These are phyloP conservation scores for Hypoxylon sp. DNA, from an alignment of 2,329 filamentous ascomycete species.

Conservation along the genomic window DNA sequence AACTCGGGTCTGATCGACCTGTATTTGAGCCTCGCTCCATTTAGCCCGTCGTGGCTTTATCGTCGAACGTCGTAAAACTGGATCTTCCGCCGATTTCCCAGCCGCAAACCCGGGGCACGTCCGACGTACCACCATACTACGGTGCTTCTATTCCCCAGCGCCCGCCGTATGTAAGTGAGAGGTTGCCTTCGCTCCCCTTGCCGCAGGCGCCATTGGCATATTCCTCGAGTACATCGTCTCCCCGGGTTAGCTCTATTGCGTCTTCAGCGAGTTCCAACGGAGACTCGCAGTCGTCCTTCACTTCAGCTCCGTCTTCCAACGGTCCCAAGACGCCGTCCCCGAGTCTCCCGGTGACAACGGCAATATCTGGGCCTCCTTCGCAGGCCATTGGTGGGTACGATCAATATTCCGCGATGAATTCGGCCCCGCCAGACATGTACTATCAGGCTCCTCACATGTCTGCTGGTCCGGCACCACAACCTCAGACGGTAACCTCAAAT, in stretches of 20 bases:
- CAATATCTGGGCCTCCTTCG: conserved; percentile 57
- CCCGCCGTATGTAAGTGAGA: conserved; percentile 77
- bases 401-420: conserved; percentile 79
- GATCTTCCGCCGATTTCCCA: conserved; percentile 90
- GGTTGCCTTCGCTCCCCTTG: conserved; percentile 77
- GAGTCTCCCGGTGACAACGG: conserved; percentile 67
- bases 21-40: conserved; percentile 32
- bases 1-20: conserved; percentile 39
- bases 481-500: conserved; percentile 81
- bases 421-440: conserved; percentile 85
- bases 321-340: conserved; percentile 85
- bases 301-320: conserved; percentile 68
- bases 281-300: conserved; percentile 68
- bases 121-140: conserved; percentile 76
- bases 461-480: conserved; percentile 78
- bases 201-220: conserved; percentile 77
- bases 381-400: conserved; percentile 59
- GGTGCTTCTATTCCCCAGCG: conserved; percentile 75
- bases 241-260: conserved; percentile 81
- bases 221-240: conserved; percentile 79
- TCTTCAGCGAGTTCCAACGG: conserved; percentile 66
- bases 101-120: conserved; percentile 82
- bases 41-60: conserved; percentile 48
- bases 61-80: conserved; percentile 84
- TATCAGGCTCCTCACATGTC: conserved; percentile 83